Percentiles rank a stretch among this genome's conserved stretches.
Evolutionary conservation across 2,329 filamentous ascomycete species (phyloP).

Genomic region (Aspergillus brasiliensis): DNA sequence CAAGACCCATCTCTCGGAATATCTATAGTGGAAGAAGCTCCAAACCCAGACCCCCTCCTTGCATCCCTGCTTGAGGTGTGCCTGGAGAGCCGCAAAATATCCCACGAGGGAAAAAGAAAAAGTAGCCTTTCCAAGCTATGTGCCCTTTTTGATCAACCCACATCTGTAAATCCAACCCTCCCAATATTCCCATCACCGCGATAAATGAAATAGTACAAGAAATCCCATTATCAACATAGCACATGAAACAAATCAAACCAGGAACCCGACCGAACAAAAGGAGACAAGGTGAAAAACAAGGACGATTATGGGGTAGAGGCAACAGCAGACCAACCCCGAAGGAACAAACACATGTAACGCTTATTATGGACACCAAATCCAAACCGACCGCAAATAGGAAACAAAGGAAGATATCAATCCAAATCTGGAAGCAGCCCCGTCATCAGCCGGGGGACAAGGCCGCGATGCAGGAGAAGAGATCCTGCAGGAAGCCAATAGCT

Average conservation of each 20-base stretch:
- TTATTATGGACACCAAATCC: conserved; percentile 8
- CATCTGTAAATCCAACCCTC: conserved; percentile 12
- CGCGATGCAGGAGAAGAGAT: background rate
- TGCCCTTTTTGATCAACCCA: conserved; percentile 20
- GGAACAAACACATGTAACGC: conserved; percentile 9
- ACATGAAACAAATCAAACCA: conserved; percentile 19
- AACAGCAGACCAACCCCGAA: conserved; percentile 16
- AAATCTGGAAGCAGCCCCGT: background rate
- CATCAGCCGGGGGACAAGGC: background rate
- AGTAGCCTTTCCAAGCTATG: conserved; percentile 16
- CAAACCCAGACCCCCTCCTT: conserved; percentile 12
- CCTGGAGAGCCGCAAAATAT: conserved; percentile 1
- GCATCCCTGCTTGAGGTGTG: background rate
- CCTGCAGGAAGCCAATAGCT: background rate
- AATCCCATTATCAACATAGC: conserved; percentile 22
- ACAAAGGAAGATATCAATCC: conserved; percentile 6
- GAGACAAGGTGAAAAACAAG: conserved; percentile 9
- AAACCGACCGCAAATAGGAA: conserved; percentile 13
- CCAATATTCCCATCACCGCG: conserved; percentile 6
- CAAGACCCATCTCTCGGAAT: background rate
- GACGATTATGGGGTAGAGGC: conserved; percentile 14
- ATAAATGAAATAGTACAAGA: conserved; percentile 17
- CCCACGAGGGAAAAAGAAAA: conserved; percentile 9
- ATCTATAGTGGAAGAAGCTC: conserved; percentile 8
- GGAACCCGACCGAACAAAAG: conserved; percentile 13